Conservation (phyloP, 345 rosid genomes). For the Bruguiera sexangula region DNA sequence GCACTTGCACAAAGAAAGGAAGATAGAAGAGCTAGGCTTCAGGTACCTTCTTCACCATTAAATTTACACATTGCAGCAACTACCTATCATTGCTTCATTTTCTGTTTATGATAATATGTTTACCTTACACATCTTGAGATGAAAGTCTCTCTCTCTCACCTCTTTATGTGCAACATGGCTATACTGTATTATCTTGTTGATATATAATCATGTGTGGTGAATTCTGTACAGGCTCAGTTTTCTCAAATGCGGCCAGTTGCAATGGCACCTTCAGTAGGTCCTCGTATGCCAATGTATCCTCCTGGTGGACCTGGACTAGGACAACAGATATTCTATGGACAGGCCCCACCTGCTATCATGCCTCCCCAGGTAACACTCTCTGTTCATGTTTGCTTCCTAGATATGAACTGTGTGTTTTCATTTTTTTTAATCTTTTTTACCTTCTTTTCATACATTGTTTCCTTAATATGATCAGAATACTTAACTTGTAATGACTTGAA, state of each 20-base stretch:
- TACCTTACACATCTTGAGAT: too few relatives aligned
- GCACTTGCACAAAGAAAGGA: conserved; percentile 94
- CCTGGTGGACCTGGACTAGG: conserved; percentile 78
- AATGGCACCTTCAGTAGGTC: conserved; percentile 70
- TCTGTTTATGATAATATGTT: too few relatives aligned
- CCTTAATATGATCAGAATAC: neutral
- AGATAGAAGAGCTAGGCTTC: conserved; percentile 90
- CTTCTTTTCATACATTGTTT: neutral
- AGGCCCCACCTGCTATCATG: conserved; percentile 73
- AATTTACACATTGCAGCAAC: neutral
- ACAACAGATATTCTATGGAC: conserved; percentile 83
- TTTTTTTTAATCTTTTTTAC: neutral
- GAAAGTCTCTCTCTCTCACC: too few relatives aligned
- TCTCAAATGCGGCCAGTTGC: conserved; percentile 78
- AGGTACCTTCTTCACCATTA: conserved; percentile 38
- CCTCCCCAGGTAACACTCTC: conserved; percentile 61
- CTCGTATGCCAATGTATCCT: conserved; percentile 83
- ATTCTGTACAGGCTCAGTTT: conserved; percentile 68
- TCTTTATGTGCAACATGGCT: too few relatives aligned
- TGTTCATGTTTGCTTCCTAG: neutral
- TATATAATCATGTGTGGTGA: neutral
- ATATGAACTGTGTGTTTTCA: neutral
- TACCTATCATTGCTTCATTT: neutral
- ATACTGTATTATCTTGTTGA: neutral
- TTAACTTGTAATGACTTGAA: neutral